Conservation (phyloP, 371 early-diverging fungal species). For the Lichtheimia ornata region DNA sequence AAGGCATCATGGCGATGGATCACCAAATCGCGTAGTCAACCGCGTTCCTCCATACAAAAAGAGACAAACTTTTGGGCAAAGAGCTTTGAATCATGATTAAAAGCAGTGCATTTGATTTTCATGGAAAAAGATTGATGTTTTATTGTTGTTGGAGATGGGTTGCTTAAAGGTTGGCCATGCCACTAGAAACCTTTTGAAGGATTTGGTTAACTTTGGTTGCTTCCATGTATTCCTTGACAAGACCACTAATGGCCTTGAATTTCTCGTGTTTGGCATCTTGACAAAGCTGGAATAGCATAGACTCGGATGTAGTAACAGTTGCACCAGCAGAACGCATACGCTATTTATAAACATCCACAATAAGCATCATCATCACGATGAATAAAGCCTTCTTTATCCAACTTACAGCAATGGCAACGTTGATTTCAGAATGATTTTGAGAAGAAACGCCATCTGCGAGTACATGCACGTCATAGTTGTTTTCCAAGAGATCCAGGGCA, state of each 20-base stretch:
- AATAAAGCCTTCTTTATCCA: not conserved
- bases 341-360: conserved; percentile 27
- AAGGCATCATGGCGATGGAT: conserved; percentile 55
- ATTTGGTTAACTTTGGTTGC: conserved; percentile 66
- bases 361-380: conserved; percentile 2
- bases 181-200: conserved; percentile 38
- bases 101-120: not conserved
- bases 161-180: conserved; percentile 26
- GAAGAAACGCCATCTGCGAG: conserved; percentile 92
- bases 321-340: conserved; percentile 80
- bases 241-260: conserved; percentile 76
- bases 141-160: not conserved
- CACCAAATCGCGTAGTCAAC: conserved; percentile 7
- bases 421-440: conserved; percentile 80
- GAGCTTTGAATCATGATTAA: conserved; percentile 46
- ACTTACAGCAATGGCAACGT: conserved; percentile 80
- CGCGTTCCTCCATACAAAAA: conserved; percentile 9
- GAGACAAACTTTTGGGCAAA: conserved; percentile 51
- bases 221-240: conserved; percentile 82
- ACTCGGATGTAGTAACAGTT: conserved; percentile 83
- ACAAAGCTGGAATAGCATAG: conserved; percentile 90
- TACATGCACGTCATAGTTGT: conserved; percentile 79
- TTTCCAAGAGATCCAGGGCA: conserved; percentile 82
- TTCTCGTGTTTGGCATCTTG: conserved; percentile 76
- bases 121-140: not conserved